Base-by-base conservation (phyloP, 1,284 basidiomycete genomes). In the Phlebopus sp. region DNA sequence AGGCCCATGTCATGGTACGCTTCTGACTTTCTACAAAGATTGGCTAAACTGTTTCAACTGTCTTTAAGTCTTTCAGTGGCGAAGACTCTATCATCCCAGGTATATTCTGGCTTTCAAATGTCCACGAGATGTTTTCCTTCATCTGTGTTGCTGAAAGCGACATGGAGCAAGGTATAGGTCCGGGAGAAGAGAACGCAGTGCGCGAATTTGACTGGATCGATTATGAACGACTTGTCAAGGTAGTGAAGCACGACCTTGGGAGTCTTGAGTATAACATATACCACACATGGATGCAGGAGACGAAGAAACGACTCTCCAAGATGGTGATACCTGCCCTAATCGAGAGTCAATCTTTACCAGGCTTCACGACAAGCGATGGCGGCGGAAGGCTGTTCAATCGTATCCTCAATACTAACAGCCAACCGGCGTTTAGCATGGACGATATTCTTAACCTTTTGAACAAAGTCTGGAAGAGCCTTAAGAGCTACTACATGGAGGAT, bases 211-310 rank as follows among this genome's bases (percentile, higher is more conserved):
- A 98, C 66, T 99, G 96, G 94, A 86, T 88, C 52, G 92, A 95
- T 64, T 99, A 99, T 66, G 96, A 98, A 69, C 85, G 92, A 23
- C 79, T 99, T 19, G 94, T 99, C 15, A 90, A 90, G 15, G 92
- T 99, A 54, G 97, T 99, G 68, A 98, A 98, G 70, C 96, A 99
- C 64, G 97, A 99, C 67, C 81, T 99, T 38, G 97, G 99, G 71
- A 95, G 91, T 56, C 76, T 99, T 60, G 96, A 99, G 73, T 99
- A 98, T 75, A 99, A 99, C 76, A 97, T 99, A 69, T 99, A 98
- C 68, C 96, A 99, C 69, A 98, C 96, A 0, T 97, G 93, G 91
- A 99, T 99, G 92, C 77, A 92, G 52, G 97, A 99, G 73, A 92
- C 94, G 37, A 99, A 99, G 84, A 97, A 96, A 74, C 88, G 87